phyloP scores from a whole-genome alignment of 83 land plant species.

The Thuja plicata region DNA sequence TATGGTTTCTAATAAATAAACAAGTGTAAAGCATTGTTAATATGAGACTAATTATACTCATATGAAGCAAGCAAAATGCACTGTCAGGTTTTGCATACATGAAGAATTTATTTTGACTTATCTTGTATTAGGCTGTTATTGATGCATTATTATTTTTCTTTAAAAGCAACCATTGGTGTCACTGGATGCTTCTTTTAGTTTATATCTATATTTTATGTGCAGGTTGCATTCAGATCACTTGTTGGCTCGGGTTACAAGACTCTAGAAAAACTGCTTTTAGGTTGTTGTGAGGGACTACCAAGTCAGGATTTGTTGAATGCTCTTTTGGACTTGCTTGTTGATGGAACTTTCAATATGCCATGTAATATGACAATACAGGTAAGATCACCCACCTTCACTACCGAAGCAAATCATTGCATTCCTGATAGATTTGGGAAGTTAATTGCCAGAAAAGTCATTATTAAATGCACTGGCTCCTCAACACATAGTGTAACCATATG shows the following conservation, averaged over 20 bases:
- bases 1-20: background rate
- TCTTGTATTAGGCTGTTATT: background rate
- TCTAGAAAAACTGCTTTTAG: slow-evolving; percentile 76
- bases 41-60: background rate
- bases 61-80: background rate
- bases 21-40: background rate
- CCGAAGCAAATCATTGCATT: background rate
- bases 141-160: background rate
- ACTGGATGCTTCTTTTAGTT: background rate
- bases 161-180: background rate
- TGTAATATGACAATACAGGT: slow-evolving; percentile 76
- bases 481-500: background rate
- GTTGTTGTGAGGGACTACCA: slow-evolving; percentile 68
- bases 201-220: slow-evolving; percentile 14
- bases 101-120: background rate
- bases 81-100: background rate
- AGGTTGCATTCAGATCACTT: slow-evolving; percentile 85
- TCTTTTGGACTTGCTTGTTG: slow-evolving; percentile 91
- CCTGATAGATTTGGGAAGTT: background rate
- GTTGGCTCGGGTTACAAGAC: slow-evolving; percentile 89
- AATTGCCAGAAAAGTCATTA: background rate
- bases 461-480: background rate
- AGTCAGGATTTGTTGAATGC: slow-evolving; percentile 68
- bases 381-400: background rate
- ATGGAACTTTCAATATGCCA: slow-evolving; percentile 66